Percentiles rank a stretch among this genome's conserved stretches.
Conservation (phyloP, 169 alveolate genomes). For the Toxoplasma gondii region DNA sequence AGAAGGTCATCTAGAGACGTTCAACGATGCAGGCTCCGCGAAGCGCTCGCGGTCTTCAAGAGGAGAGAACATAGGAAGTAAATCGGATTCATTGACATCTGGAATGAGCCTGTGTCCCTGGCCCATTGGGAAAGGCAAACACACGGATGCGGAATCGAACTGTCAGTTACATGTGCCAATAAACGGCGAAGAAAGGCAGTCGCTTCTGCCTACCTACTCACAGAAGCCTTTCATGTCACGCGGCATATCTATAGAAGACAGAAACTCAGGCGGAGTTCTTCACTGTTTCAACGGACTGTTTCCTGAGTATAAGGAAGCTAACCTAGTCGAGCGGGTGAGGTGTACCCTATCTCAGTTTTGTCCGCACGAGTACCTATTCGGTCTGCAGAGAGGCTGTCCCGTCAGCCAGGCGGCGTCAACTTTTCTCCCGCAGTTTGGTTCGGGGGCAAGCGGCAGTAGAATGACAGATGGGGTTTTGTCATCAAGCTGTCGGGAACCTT, state of each 20-base stretch:
- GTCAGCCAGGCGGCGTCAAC: neutral
- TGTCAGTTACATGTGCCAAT: neutral
- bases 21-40: neutral
- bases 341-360: neutral
- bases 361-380: slow-evolving; percentile 8
- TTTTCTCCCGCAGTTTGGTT: neutral
- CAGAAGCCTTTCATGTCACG: neutral
- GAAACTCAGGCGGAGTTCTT: neutral
- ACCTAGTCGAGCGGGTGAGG: neutral
- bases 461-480: neutral
- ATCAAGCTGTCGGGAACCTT: too few relatives aligned
- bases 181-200: neutral
- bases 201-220: neutral
- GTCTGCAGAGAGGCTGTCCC: slow-evolving; percentile 20
- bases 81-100: neutral
- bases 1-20: neutral
- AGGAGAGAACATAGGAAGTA: neutral
- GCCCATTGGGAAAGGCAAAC: neutral
- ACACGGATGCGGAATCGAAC: neutral
- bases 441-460: neutral
- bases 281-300: neutral
- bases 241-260: neutral
- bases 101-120: neutral
- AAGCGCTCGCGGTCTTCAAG: neutral
- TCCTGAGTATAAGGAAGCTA: neutral